Conservation (phyloP, 2,329 filamentous ascomycete genomes). For the Aspergillus ustus region DNA sequence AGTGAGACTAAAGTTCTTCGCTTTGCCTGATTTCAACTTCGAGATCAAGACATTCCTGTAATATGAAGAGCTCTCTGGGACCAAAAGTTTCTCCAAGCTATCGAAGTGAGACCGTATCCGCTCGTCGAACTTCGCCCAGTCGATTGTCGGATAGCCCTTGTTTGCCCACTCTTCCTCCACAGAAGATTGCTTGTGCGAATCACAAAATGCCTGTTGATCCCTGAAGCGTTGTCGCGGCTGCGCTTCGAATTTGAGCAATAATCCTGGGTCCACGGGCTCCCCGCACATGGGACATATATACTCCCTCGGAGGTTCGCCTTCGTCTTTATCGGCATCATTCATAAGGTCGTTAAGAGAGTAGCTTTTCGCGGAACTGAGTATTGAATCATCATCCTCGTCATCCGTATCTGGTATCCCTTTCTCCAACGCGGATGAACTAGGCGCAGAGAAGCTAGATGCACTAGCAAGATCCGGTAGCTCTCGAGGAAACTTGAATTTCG, state of each 20-base stretch:
- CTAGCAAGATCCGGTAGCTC: conserved; percentile 31
- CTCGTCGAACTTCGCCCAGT: conserved; percentile 66
- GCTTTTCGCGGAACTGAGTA: conserved; percentile 40
- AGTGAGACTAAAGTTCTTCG: conserved; percentile 63
- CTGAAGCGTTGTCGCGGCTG: conserved; percentile 40
- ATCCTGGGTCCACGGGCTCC: conserved; percentile 58
- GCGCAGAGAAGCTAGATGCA: conserved; percentile 35
- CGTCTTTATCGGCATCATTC: conserved; percentile 14
- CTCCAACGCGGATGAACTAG: conserved; percentile 29
- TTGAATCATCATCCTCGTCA: conserved; percentile 31
- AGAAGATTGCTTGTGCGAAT: conserved; percentile 61
- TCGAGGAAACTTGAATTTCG: conserved; percentile 31
- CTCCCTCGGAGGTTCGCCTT: conserved; percentile 14
- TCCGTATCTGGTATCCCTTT: conserved; percentile 29
- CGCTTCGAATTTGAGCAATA: conserved; percentile 59
- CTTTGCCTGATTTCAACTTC: conserved; percentile 61
- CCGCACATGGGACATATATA: conserved; percentile 71
- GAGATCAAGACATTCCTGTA: conserved; percentile 64
- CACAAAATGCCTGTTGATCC: conserved; percentile 61
- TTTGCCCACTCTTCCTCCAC: conserved; percentile 56
- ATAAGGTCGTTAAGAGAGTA: conserved; percentile 29
- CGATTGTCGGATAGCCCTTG: conserved; percentile 70
- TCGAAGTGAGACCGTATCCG: conserved; percentile 63
- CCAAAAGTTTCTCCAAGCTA: conserved; percentile 64
- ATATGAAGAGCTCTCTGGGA: conserved; percentile 56